Evolutionary conservation across 805 yeast species (phyloP), one percentile per base, ranked within the genome.

Genomic region (Ogataea allantospora): DNA sequence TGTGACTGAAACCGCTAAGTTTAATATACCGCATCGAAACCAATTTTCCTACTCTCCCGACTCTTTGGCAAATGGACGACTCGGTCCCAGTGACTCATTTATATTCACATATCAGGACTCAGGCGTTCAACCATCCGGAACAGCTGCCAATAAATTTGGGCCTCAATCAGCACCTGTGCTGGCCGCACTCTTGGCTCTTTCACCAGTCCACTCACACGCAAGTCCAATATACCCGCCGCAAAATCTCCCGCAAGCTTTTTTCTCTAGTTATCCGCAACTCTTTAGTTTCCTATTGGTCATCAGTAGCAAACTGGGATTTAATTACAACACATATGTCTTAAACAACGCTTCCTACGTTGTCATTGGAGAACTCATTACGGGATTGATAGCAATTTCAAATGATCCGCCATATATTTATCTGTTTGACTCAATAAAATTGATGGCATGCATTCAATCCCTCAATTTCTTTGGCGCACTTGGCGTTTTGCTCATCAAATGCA

Each of bases 121-220:
- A 21, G 2, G 30, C 33, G 13, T 42, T 27, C 15, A 33, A 44
- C 27, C 28, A 14, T 23, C 39, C 2, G 14, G 27, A 2, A 13
- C 38, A 3, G 13, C 22, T 17, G 16, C 26, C 12, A 20, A 19
- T 7, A 27, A 33, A 14, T 27, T 29, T 23, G 14, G 38, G 5
- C 43, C 47, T 1, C 47, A 44, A 12, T 44, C 43, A 25, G 58
- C 57, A 2, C 65, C 65, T 1, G 53, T 60, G 6, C 33, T 60
- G 17, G 57, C 65, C 2, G 55, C 65, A 3, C 39, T 60, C 19
- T 35, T 60, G 13, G 61, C 63, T 7, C 24, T 59, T 7, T 44
- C 63, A 10, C 61, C 63, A 3, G 54, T 56, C 1, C 55, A 50
- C 0, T 42, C 58, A 15, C 45, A 46, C 27, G 59, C 56, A 6